A percentile compares a stretch with the other conserved stretches of the same genome.
Conservation (phyloP, 2,329 filamentous ascomycete genomes). For the Fusarium sp. region DNA sequence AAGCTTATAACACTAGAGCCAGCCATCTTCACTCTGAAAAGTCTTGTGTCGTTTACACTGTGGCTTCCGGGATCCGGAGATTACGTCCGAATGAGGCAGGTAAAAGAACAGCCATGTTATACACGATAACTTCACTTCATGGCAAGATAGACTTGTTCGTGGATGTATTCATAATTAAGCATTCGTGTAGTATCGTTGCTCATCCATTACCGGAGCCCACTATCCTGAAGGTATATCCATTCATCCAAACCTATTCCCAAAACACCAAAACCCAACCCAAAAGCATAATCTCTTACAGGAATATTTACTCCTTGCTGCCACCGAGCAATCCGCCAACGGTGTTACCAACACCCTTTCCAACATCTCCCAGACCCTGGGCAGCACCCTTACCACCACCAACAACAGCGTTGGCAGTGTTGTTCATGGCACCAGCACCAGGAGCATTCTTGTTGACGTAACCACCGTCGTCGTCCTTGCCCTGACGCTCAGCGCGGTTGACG, state of each 20-base stretch:
- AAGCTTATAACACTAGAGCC: no score
- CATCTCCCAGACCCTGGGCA: conserved; percentile 49
- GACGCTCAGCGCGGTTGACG: conserved; percentile 72
- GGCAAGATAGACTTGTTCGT: background rate
- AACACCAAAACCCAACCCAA: conserved; percentile 15
- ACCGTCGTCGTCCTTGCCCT: conserved; percentile 72
- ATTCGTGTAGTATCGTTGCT: conserved; percentile 1
- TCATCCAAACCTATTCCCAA: background rate
- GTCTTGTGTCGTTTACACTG: background rate
- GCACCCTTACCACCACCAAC: conserved; percentile 52
- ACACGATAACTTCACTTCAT: background rate
- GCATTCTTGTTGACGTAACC: conserved; percentile 55
- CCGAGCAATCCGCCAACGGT: conserved; percentile 53
- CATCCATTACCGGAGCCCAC: background rate
- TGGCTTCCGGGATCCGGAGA: background rate
- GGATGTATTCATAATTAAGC: conserved; percentile 8
- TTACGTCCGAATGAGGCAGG: background rate
- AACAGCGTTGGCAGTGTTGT: conserved; percentile 45
- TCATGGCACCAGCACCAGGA: conserved; percentile 48
- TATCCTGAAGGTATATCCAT: conserved; percentile 11
- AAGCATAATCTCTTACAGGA: background rate
- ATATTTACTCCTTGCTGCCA: conserved; percentile 47
- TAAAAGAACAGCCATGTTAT: background rate
- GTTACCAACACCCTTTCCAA: conserved; percentile 26
- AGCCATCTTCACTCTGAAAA: no score